Percentiles rank a stretch among this genome's conserved stretches.
phyloP scores from a whole-genome alignment of 176 grass and related monocot species.

The Secale cereale region DNA sequence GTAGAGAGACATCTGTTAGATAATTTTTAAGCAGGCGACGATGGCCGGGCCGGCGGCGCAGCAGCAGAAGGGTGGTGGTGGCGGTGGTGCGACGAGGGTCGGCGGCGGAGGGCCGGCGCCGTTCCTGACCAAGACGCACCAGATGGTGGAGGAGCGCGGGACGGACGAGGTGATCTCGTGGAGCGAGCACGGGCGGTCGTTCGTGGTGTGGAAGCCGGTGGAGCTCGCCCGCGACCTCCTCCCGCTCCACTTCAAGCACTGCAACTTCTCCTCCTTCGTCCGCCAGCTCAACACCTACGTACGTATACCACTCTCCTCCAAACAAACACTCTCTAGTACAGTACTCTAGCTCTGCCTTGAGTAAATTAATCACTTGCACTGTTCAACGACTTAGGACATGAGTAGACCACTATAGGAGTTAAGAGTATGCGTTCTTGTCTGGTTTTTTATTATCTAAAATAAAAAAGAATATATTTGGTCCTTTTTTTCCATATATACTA shows the following conservation, averaged over 20 bases:
- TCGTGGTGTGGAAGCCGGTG: conserved; percentile 93
- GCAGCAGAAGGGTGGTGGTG: background rate
- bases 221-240: conserved; percentile 87
- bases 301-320: conserved; percentile 9
- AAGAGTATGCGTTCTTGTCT: no score
- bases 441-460: no score
- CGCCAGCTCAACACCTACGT: conserved; percentile 98
- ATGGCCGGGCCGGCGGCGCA: background rate
- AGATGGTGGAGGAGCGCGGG: conserved; percentile 67
- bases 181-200: conserved; percentile 65
- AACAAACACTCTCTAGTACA: background rate
- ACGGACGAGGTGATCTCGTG: conserved; percentile 94
- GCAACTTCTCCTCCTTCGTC: conserved; percentile 94
- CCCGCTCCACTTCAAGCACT: conserved; percentile 98
- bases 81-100: background rate
- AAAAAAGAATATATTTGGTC: no score
- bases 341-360: background rate
- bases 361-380: background rate
- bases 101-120: conserved; percentile 52
- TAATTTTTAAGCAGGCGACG: background rate
- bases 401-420: no score
- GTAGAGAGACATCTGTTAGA: background rate
- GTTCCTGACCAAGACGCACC: conserved; percentile 84
- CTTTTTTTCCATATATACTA: no score
- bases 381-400: no score